Conservation (phyloP, 352 stramenopile species). For the Salisapilia sapeloensis region DNA sequence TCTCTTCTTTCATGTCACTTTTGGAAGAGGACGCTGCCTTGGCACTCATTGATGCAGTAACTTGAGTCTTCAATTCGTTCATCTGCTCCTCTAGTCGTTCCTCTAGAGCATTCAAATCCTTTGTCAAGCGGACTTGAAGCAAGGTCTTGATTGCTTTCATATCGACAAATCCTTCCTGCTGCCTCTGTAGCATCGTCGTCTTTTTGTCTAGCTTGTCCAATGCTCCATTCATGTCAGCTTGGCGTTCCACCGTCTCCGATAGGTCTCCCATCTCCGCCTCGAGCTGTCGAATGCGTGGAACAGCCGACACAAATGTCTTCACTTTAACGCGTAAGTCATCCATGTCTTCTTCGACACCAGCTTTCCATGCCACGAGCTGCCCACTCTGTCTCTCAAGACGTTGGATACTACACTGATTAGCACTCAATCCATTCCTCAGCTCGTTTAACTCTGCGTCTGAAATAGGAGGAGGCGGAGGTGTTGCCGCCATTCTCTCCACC, state of each 20-base stretch:
- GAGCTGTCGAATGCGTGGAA: constrained; percentile 34
- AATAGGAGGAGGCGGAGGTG: no score
- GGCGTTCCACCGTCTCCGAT: constrained; percentile 14
- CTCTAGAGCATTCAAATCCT: constrained; percentile 59
- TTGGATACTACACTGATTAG: no score
- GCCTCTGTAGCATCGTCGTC: constrained; percentile 25
- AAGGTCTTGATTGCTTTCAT: constrained; percentile 49
- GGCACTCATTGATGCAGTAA: constrained; percentile 25
- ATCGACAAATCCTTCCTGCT: constrained; percentile 30
- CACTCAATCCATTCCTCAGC: no score
- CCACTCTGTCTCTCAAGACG: constrained; percentile 60
- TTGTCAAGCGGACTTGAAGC: constrained; percentile 39
- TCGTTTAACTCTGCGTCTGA: no score
- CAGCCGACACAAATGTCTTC: constrained; percentile 22
- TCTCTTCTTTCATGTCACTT: constrained; percentile 32
- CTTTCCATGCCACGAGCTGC: constrained; percentile 39
- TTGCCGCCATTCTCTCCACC: no score
- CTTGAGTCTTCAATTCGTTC: constrained; percentile 42
- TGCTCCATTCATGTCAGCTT: constrained; percentile 28
- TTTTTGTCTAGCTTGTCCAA: constrained; percentile 41
- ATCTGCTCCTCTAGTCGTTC: constrained; percentile 45
- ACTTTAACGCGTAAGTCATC: constrained; percentile 14
- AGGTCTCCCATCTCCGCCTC: constrained; percentile 43
- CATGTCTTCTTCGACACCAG: constrained; percentile 35
- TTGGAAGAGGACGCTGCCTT: constrained; percentile 28